Evolutionary conservation across 176 grass and related monocot species (phyloP).

Genomic region (Zea mays): Zm-B73-REFERENCE-NAM-5.0 NC_050100.1:198935501-198936000

Average conservation of each 20-base stretch:
- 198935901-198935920: too few species aligned
- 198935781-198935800: conserved; percentile 16
- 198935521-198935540: not conserved
- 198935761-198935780: not conserved
- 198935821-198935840: not conserved
- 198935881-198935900: not conserved
- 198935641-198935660: conserved; percentile 22
- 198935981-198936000: too few species aligned
- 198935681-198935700: not conserved
- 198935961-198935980: too few species aligned
- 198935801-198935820: too few species aligned
- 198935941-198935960: too few species aligned
- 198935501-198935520: not conserved
- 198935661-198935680: not conserved
- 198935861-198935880: not conserved
- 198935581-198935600: not conserved
- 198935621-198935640: conserved; percentile 42
- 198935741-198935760: conserved; percentile 1
- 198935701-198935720: not conserved
- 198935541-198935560: not conserved
- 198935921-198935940: too few species aligned
- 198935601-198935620: conserved; percentile 24
- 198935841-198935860: conserved; percentile 31
- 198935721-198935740: conserved; percentile 15
- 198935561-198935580: conserved; percentile 1